Evolutionary conservation across 768 basidiomycete species (phyloP).

Genomic region (Suillus discolor): DNA sequence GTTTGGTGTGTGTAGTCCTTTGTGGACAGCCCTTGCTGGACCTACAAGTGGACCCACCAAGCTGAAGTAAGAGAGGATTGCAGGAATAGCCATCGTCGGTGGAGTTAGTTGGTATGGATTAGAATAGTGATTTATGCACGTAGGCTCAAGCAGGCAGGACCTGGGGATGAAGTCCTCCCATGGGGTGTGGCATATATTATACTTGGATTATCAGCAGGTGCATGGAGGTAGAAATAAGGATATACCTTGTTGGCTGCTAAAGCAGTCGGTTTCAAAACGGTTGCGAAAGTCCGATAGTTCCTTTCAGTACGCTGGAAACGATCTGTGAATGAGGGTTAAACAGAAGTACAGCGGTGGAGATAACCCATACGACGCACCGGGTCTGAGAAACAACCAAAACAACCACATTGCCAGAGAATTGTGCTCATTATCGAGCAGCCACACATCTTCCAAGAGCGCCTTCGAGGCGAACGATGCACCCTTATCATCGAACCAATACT

Average conservation of each 20-base stretch:
- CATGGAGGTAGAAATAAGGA: slow-evolving; percentile 25
- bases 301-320: slow-evolving; percentile 45
- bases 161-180: slow-evolving; percentile 61
- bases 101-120: slow-evolving; percentile 49
- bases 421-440: slow-evolving; percentile 57
- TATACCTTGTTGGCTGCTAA: slow-evolving; percentile 65
- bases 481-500: slow-evolving; percentile 63
- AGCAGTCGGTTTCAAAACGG: slow-evolving; percentile 61
- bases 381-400: slow-evolving; percentile 70
- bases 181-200: slow-evolving; percentile 54
- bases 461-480: slow-evolving; percentile 56
- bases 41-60: slow-evolving; percentile 38
- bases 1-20: slow-evolving; percentile 18
- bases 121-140: slow-evolving; percentile 43
- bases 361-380: slow-evolving; percentile 45
- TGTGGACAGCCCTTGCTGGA: slow-evolving; percentile 1
- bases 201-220: slow-evolving; percentile 43
- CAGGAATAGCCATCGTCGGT: slow-evolving; percentile 68
- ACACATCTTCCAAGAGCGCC: slow-evolving; percentile 45
- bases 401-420: slow-evolving; percentile 76
- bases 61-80: slow-evolving; percentile 70
- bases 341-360: slow-evolving; percentile 1
- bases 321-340: slow-evolving; percentile 37
- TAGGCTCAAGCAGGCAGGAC: slow-evolving; percentile 19
- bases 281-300: slow-evolving; percentile 46